phyloP scores from a whole-genome alignment of 164 flowering plant genomes.

The Magnolia officinalis region DNA sequence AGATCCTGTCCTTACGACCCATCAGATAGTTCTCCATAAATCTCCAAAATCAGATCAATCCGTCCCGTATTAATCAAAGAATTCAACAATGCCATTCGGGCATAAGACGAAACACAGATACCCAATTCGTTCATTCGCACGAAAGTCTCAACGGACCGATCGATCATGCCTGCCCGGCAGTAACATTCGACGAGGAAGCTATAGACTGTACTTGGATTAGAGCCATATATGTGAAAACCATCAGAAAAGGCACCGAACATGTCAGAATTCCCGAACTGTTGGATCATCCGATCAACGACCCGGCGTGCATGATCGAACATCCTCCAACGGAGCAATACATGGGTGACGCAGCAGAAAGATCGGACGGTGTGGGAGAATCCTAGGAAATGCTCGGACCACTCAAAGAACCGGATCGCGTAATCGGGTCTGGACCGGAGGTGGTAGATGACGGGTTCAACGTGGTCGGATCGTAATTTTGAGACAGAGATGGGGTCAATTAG shows the following conservation, averaged over 20 bases:
- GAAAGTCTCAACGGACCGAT: slow-evolving; percentile 22
- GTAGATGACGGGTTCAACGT: slow-evolving; percentile 23
- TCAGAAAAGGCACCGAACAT: slow-evolving; percentile 18
- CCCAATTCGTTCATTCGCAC: slow-evolving; percentile 22
- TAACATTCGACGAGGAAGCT: slow-evolving; percentile 35
- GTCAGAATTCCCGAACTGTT: slow-evolving; percentile 20
- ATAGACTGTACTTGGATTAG: slow-evolving; percentile 27
- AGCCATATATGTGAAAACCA: slow-evolving; percentile 24
- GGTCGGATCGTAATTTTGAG: slow-evolving; percentile 22
- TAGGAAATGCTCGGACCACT: slow-evolving; percentile 31
- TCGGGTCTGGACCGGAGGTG: slow-evolving; percentile 31
- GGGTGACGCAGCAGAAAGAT: slow-evolving; percentile 28
- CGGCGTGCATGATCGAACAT: slow-evolving; percentile 28
- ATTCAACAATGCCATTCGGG: slow-evolving; percentile 21
- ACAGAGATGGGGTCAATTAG: slow-evolving; percentile 2
- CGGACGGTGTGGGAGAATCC: slow-evolving; percentile 23
- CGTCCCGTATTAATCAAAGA: slow-evolving; percentile 24
- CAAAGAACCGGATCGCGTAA: slow-evolving; percentile 35
- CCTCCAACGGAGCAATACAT: slow-evolving; percentile 29
- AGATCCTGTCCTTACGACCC: slow-evolving; percentile 8
- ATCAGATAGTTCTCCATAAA: slow-evolving; percentile 17
- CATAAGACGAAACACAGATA: slow-evolving; percentile 23
- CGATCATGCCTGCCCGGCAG: slow-evolving; percentile 30
- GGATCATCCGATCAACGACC: slow-evolving; percentile 31
- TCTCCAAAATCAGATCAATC: slow-evolving; percentile 21